Conservation (phyloP, 176 grass and related monocot species). For the Phoenix dactylifera region DNA sequence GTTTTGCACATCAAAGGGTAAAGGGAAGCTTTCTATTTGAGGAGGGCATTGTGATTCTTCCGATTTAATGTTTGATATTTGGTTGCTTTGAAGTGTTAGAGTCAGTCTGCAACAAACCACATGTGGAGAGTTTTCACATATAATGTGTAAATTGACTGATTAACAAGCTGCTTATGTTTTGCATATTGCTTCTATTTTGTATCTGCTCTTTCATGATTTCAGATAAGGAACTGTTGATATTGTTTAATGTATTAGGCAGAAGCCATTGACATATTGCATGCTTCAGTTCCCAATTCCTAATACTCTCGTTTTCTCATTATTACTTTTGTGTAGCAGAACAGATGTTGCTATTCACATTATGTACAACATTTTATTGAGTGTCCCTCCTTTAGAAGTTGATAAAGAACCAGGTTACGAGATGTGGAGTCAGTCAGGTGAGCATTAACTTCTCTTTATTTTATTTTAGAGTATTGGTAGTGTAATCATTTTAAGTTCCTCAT, state of each 20-base stretch:
- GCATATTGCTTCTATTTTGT: too few species aligned
- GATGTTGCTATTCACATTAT: slow-evolving; percentile 43
- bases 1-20: too few species aligned
- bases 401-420: slow-evolving; percentile 55
- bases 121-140: too few species aligned
- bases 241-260: slow-evolving; percentile 3
- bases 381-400: slow-evolving; percentile 45
- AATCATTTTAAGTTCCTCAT: not conserved
- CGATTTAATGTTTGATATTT: too few species aligned
- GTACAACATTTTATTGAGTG: slow-evolving; percentile 46
- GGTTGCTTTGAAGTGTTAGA: too few species aligned
- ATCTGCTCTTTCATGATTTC: too few species aligned
- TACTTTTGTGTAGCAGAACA: slow-evolving; percentile 29
- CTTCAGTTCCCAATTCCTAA: slow-evolving; percentile 1
- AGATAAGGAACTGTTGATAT: not conserved
- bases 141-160: too few species aligned
- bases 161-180: too few species aligned
- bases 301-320: slow-evolving; percentile 3
- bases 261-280: slow-evolving; percentile 7
- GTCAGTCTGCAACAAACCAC: too few species aligned
- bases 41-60: too few species aligned
- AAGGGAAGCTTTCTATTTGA: too few species aligned
- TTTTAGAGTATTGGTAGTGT: not conserved
- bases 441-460: not conserved
- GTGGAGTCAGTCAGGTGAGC: slow-evolving; percentile 66